These are phyloP conservation scores for Microthyrium microscopicum DNA, from an alignment of 2,329 filamentous ascomycete species.

Conservation along the genomic window DNA sequence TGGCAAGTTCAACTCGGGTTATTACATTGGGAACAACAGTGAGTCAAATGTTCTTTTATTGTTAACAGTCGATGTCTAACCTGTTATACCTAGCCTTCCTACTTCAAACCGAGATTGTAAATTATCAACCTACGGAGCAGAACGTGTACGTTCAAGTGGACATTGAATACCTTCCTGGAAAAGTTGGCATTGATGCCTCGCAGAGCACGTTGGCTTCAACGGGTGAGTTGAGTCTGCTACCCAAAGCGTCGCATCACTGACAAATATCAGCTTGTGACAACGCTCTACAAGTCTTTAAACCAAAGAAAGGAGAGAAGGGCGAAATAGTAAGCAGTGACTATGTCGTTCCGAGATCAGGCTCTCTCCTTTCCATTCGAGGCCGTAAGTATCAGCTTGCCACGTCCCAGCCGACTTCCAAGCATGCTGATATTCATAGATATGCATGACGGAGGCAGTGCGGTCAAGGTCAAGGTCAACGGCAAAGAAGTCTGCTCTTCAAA, in stretches of 20 bases:
- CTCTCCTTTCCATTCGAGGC: too few relatives aligned
- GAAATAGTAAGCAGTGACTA: too few relatives aligned
- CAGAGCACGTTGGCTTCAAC: slow-evolving; percentile 1
- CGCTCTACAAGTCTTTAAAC: slow-evolving; percentile 1
- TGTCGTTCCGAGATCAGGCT: too few relatives aligned
- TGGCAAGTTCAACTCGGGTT: not conserved
- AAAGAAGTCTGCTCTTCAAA: slow-evolving; percentile 2
- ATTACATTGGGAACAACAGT: slow-evolving; percentile 3
- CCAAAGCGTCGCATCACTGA: not conserved
- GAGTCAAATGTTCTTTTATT: too few relatives aligned
- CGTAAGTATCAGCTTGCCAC: too few relatives aligned
- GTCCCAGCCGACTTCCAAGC: too few relatives aligned
- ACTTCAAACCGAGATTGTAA: slow-evolving; percentile 6
- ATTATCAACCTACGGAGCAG: slow-evolving; percentile 2
- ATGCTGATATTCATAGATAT: too few relatives aligned
- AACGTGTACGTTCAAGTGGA: slow-evolving; percentile 4
- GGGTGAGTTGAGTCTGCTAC: not conserved
- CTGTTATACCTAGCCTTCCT: too few relatives aligned
- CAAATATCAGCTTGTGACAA: not conserved
- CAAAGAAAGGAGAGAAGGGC: not conserved
- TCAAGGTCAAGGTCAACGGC: slow-evolving; percentile 3
- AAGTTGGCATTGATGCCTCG: slow-evolving; percentile 1
- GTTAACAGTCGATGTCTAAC: too few relatives aligned
- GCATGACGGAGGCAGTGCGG: slow-evolving; percentile 3
- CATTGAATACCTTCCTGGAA: slow-evolving; percentile 5